Evolutionary conservation across 306 rosid species (phyloP), one percentile per base, ranked within the genome.

Genomic region (Cucurbita argyrosperma): DNA sequence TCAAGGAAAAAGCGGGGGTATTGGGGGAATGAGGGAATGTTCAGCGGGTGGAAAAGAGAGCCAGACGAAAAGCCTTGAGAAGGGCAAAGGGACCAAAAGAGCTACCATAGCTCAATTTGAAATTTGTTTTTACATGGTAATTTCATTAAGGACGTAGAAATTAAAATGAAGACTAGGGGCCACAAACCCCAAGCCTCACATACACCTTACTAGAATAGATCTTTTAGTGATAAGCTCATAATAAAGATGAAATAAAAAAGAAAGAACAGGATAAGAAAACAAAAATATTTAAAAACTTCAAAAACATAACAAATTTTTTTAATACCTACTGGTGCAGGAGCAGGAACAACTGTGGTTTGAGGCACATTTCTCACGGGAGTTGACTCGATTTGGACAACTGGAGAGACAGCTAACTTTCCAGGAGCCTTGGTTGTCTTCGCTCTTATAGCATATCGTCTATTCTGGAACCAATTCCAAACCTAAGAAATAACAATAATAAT

Each of bases 391-490:
- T 89, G 90, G 74, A 87, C 84, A 90, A 89, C 72, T 78, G 97
- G 90, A 19, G 96, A 85, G 51, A 91, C 81, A 58, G 77, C 85
- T 79, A 95, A 87, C 86, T 91, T 91, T 61, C 87, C 96, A 58
- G 92, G 96, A 77, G 83, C 82, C 81, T 86, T 95, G 76, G 88
- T 85, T 61, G 91, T 80, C 72, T 88, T 95, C 76, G 96, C 96
- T 76, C 97, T 87, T 74, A 89, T 84, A 11, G 97, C 97, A 82
- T 95, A 91, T 57, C 96, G 87, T 84, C 91, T 91, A 79, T 95
- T 95, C 83, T 95, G 99, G 77, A 95, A 95, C 99, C 99, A 95
- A 81, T 95, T 91, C 97, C 96, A 95, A 71, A 95, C 96, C 99
- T 95, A 83, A 46, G 12, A 21, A 84, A 79, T 18, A 39, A 78